These are phyloP conservation scores for Coniochaeta ligniaria DNA, from an alignment of 2,329 filamentous ascomycete species.

Conservation along the genomic window DNA sequence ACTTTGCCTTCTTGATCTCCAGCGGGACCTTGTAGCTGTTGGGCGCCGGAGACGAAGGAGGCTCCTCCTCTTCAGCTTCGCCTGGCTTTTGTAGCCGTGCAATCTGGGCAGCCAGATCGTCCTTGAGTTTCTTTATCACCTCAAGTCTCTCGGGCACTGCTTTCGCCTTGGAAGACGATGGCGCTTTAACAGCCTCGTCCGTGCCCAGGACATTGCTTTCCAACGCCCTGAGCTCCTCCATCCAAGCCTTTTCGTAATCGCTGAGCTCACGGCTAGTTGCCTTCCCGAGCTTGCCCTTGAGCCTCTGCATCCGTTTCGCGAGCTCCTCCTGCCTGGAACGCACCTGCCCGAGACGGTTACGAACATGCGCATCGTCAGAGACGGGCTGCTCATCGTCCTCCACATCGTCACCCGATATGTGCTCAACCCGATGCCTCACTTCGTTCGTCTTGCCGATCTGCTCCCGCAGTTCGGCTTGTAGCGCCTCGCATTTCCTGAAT, in stretches of 20 bases:
- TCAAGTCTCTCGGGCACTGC: constrained; percentile 50
- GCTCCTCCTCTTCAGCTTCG: constrained; percentile 13
- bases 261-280: constrained; percentile 45
- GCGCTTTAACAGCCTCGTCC: constrained; percentile 12
- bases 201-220: constrained; percentile 32
- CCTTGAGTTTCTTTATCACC: constrained; percentile 45
- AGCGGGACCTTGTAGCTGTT: constrained; percentile 43
- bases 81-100: constrained; percentile 29
- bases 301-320: constrained; percentile 49
- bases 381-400: constrained; percentile 42
- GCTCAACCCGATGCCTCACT: constrained; percentile 59
- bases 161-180: constrained; percentile 28
- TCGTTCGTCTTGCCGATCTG: constrained; percentile 62
- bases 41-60: constrained; percentile 22
- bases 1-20: constrained; percentile 55
- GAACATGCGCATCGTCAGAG: constrained; percentile 48
- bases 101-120: constrained; percentile 45
- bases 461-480: constrained; percentile 60
- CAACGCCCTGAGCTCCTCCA: constrained; percentile 31
- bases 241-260: constrained; percentile 52
- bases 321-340: constrained; percentile 50
- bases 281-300: constrained; percentile 44
- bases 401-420: constrained; percentile 53
- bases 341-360: constrained; percentile 48
- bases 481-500: constrained; percentile 61